Conservation (phyloP, 495 filamentous ascomycete genomes). For the Aspergillus sclerotiicarbonarius region DNA sequence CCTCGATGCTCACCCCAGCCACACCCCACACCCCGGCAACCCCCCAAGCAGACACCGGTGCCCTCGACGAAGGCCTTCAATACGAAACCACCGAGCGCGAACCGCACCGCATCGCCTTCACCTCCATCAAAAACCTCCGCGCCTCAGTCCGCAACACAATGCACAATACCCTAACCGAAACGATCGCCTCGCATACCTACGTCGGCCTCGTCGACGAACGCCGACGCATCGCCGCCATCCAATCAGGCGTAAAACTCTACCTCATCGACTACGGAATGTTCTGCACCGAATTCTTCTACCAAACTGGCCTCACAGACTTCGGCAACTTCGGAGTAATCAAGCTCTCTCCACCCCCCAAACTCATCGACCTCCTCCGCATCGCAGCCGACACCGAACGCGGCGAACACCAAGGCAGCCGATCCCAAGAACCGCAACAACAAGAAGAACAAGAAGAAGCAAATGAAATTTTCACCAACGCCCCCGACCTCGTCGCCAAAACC, state of each 20-base stretch:
- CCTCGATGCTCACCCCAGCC: slow-evolving; percentile 75
- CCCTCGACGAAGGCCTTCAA: slow-evolving; percentile 51
- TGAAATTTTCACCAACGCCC: slow-evolving; percentile 65
- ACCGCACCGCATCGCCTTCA: slow-evolving; percentile 63
- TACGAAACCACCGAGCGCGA: slow-evolving; percentile 73
- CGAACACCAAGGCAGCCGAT: slow-evolving; percentile 12
- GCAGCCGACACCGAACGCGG: slow-evolving; percentile 66
- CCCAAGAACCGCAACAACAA: slow-evolving; percentile 14
- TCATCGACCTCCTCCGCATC: slow-evolving; percentile 68
- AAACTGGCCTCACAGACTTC: slow-evolving; percentile 93
- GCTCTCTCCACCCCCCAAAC: slow-evolving; percentile 71
- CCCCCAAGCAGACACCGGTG: slow-evolving; percentile 20
- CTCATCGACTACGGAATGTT: slow-evolving; percentile 92
- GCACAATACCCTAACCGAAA: slow-evolving; percentile 86
- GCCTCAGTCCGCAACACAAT: slow-evolving; percentile 76
- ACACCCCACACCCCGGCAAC: slow-evolving; percentile 10
- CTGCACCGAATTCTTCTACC: slow-evolving; percentile 92
- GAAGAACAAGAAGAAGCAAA: slow-evolving; percentile 45
- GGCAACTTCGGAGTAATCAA: slow-evolving; percentile 87
- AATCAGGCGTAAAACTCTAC: slow-evolving; percentile 89
- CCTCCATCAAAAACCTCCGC: slow-evolving; percentile 80
- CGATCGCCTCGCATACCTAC: slow-evolving; percentile 87
- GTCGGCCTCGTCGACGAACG: slow-evolving; percentile 89
- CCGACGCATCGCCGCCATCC: slow-evolving; percentile 85
- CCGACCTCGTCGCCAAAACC: slow-evolving; percentile 56